Evolutionary conservation across 495 filamentous ascomycete species (phyloP).

Genomic region (Aspergillus avenaceus): DNA sequence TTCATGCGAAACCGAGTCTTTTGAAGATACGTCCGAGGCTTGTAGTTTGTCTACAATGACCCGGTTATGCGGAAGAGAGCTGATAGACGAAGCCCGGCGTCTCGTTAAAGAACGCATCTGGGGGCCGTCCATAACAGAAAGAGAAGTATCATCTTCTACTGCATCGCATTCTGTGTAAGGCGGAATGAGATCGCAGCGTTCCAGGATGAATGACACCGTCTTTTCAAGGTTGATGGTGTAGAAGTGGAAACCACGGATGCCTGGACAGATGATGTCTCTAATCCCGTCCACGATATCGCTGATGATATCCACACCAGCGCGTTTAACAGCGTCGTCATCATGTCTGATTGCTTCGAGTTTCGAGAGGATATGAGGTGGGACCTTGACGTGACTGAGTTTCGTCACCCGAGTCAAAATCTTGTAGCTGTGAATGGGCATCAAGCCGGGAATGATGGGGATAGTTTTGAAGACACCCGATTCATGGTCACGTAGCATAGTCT

Average conservation of each 20-base stretch:
- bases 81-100: slow-evolving; percentile 49
- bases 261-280: slow-evolving; percentile 54
- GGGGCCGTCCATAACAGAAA: slow-evolving; percentile 31
- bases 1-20: slow-evolving; percentile 46
- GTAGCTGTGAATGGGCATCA: slow-evolving; percentile 98
- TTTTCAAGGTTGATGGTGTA: slow-evolving; percentile 97
- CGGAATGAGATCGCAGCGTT: slow-evolving; percentile 79
- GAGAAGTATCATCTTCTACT: slow-evolving; percentile 34
- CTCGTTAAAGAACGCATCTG: slow-evolving; percentile 24
- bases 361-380: slow-evolving; percentile 65
- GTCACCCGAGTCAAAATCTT: slow-evolving; percentile 91
- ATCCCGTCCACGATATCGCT: slow-evolving; percentile 48
- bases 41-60: slow-evolving; percentile 65
- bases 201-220: slow-evolving; percentile 87
- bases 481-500: slow-evolving; percentile 72
- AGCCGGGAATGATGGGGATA: slow-evolving; percentile 86
- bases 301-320: slow-evolving; percentile 49
- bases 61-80: slow-evolving; percentile 67
- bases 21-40: slow-evolving; percentile 28
- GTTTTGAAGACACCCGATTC: slow-evolving; percentile 81
- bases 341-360: slow-evolving; percentile 75
- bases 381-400: slow-evolving; percentile 85
- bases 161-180: slow-evolving; percentile 45
- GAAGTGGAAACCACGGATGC: slow-evolving; percentile 85
- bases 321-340: slow-evolving; percentile 87